These are phyloP conservation scores for Coemansia sp. DNA, from an alignment of 192 early-diverging fungal species.

Conservation along the genomic window DNA sequence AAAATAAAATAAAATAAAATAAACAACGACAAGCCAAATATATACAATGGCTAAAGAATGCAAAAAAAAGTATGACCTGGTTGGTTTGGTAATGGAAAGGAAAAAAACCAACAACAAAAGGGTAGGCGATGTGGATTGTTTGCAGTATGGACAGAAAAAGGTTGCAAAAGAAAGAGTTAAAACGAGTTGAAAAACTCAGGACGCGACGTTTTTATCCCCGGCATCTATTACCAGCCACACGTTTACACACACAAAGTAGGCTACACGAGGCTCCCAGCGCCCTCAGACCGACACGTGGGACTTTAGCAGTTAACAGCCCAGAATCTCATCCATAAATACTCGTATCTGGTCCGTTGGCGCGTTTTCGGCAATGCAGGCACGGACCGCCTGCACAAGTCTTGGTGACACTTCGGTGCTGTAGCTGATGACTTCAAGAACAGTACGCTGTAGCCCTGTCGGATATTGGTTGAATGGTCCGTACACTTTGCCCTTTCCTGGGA, in stretches of 20 bases:
- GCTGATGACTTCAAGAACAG: conserved; percentile 36
- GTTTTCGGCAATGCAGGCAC: conserved; percentile 15
- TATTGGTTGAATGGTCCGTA: conserved; percentile 49
- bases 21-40: neutral
- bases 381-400: conserved; percentile 31
- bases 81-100: neutral
- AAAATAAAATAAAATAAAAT: neutral
- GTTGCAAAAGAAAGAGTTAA: neutral
- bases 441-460: conserved; percentile 32
- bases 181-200: neutral
- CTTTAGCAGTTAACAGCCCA: neutral
- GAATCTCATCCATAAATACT: conserved; percentile 16
- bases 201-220: too few relatives aligned
- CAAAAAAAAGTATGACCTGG: neutral
- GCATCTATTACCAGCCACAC: too few relatives aligned
- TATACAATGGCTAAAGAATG: neutral
- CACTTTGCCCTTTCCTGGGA: conserved; percentile 47
- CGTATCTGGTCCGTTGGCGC: conserved; percentile 1
- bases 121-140: too few relatives aligned
- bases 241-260: too few relatives aligned
- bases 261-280: too few relatives aligned
- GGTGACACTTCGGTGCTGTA: conserved; percentile 23
- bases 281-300: too few relatives aligned
- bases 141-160: neutral
- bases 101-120: neutral